Base-by-base conservation (phyloP, 805 yeast genomes). In the Maudiozyma bulderi region DNA sequence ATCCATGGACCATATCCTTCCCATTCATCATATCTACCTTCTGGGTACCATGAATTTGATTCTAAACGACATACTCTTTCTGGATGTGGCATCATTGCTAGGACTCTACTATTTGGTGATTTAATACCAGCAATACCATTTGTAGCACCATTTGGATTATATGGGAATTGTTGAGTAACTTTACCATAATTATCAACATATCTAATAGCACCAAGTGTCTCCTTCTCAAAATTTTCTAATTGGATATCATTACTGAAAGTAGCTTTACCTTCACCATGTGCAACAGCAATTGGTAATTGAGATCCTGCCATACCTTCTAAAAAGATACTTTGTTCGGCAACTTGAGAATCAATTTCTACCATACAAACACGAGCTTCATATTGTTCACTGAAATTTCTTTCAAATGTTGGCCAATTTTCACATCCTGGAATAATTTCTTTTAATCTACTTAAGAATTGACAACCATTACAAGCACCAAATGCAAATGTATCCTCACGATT, bases 31-130 rank as follows among this genome's bases (percentile, higher is more conserved):
- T 66, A 63, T 44, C 75, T 75, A 46, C 76, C 80, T 51, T 73
- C 70, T 45, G 97, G 96, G 64, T 87, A 86, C 81, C 87, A 91
- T 4, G 97, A 88, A 72, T 91, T 91, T 49, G 95, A 74, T 68
- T 86, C 96, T 63, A 82, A 73, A 71, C 96, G 78, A 50, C 82
- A 76, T 46, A 86, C 93, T 72, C 99, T 86, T 71, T 93, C 99
- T 28, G 99, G 99, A 67, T 93, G 99, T 44, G 99, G 99, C 99
- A 93, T 93, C 89, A 93, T 80, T 5, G 97, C 97, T 59, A 93
- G 73, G 3, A 93, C 97, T 67, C 99, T 82, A 55, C 98, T 98
- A 63, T 86, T 88, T 47, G 88, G 87, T 47, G 90, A 81, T 54
- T 84, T 75, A 49, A 93, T 80, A 74, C 97, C 99, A 38, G 96